Conservation (phyloP, 2,329 filamentous ascomycete species). For the Geosmithia putterillii region DNA sequence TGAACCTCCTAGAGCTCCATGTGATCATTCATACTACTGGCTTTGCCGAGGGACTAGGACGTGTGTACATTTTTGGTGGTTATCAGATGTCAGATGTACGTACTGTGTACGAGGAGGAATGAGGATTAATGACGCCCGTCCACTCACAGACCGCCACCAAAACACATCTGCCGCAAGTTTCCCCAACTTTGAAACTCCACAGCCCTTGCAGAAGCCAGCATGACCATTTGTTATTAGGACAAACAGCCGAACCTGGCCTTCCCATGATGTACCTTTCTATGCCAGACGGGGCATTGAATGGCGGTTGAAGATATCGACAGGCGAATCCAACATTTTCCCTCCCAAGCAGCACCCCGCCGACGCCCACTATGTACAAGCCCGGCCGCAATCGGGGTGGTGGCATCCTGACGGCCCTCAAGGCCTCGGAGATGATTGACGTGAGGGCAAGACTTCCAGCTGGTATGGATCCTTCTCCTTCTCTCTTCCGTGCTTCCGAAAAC, state of each 20-base stretch:
- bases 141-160: background rate
- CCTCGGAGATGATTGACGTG: conserved; percentile 66
- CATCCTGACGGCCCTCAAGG: conserved; percentile 67
- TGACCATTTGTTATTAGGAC: background rate
- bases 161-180: background rate
- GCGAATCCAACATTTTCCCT: background rate
- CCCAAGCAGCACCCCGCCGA: background rate
- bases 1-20: too few species aligned
- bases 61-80: too few species aligned
- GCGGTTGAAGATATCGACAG: background rate
- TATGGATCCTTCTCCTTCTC: conserved; percentile 22
- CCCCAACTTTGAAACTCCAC: background rate
- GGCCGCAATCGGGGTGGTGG: conserved; percentile 23
- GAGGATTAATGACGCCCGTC: background rate
- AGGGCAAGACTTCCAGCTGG: conserved; percentile 75
- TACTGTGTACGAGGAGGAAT: too few species aligned
- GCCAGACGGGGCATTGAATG: background rate
- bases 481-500: background rate
- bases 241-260: background rate
- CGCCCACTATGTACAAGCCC: conserved; percentile 1
- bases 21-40: too few species aligned
- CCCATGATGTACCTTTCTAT: background rate
- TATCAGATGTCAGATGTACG: too few species aligned
- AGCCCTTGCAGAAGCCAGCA: background rate
- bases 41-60: too few species aligned